A percentile compares a stretch with the other conserved stretches of the same genome.
Conservation (phyloP, 768 basidiomycete species). For the Boletus sp. region DNA sequence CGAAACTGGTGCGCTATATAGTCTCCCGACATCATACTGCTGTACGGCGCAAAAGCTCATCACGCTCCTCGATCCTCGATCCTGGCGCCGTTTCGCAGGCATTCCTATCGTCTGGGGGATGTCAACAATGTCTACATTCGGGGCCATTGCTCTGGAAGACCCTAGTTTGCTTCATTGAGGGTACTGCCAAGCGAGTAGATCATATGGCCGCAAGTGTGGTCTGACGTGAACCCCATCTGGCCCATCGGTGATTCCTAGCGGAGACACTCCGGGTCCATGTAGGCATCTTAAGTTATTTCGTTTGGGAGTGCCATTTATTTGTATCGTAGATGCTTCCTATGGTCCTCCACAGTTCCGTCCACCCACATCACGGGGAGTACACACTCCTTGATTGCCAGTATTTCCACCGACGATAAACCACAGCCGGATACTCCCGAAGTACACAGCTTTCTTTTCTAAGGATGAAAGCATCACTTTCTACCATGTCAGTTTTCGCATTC, state of each 20-base stretch:
- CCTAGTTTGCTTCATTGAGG: neutral
- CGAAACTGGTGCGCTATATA: neutral
- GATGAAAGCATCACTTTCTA: neutral
- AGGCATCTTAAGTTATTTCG: neutral
- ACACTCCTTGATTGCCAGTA: conserved; percentile 6
- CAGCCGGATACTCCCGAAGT: too few relatives aligned
- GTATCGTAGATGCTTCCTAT: neutral
- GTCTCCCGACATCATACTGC: neutral
- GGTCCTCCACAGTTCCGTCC: conserved; percentile 4
- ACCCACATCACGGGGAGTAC: neutral
- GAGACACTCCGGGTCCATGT: neutral
- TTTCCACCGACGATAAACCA: neutral
- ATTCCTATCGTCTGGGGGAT: neutral
- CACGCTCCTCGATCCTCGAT: neutral
- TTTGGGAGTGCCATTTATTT: neutral
- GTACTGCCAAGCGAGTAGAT: neutral
- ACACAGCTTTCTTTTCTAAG: neutral
- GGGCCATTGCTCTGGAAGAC: neutral
- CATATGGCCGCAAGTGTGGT: neutral
- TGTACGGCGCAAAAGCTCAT: neutral
- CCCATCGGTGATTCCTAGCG: neutral
- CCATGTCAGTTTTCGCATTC: neutral
- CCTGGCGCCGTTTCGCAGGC: neutral
- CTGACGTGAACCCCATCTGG: neutral
- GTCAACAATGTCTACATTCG: neutral